These are phyloP conservation scores for Nitzschia putrida DNA, from an alignment of 108 stramenopile genomes.

Conservation along the genomic window DNA sequence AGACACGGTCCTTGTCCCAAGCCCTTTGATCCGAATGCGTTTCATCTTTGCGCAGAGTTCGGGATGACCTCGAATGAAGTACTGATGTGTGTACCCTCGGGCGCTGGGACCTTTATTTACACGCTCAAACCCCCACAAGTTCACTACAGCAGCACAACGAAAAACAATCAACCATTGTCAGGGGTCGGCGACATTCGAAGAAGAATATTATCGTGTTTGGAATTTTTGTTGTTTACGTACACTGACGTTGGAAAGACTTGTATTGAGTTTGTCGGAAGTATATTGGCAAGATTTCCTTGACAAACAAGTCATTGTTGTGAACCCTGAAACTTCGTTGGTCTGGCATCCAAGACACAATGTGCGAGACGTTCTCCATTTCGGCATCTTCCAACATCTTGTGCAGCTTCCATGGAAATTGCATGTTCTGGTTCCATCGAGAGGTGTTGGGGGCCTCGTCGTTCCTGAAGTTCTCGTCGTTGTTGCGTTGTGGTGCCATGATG, in stretches of 20 bases:
- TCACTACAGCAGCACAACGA: too few relatives aligned
- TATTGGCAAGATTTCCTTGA: constrained; percentile 20
- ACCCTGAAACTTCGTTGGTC: constrained; percentile 32
- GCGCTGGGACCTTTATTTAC: background rate
- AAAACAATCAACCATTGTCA: too few relatives aligned
- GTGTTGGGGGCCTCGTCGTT: too few relatives aligned
- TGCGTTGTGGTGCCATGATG: too few relatives aligned
- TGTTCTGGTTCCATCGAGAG: background rate
- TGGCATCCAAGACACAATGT: constrained; percentile 41
- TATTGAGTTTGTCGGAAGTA: constrained; percentile 47
- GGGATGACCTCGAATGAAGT: constrained; percentile 1
- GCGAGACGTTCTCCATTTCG: constrained; percentile 20
- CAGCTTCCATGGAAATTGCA: constrained; percentile 31
- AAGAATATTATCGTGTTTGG: too few relatives aligned
- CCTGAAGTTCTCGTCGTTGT: too few relatives aligned
- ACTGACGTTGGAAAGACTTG: constrained; percentile 67
- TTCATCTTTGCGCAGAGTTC: constrained; percentile 9
- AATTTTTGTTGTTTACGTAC: too few relatives aligned
- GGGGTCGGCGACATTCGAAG: too few relatives aligned
- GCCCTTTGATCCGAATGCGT: constrained; percentile 10
- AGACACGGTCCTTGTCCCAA: background rate
- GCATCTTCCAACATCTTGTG: constrained; percentile 43
- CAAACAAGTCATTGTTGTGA: constrained; percentile 33
- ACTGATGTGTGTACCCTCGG: constrained; percentile 15
- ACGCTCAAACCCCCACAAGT: constrained; percentile 27